Evolutionary conservation across 2,329 filamentous ascomycete species (phyloP).

Genomic region (Aureobasidium sp.): DNA sequence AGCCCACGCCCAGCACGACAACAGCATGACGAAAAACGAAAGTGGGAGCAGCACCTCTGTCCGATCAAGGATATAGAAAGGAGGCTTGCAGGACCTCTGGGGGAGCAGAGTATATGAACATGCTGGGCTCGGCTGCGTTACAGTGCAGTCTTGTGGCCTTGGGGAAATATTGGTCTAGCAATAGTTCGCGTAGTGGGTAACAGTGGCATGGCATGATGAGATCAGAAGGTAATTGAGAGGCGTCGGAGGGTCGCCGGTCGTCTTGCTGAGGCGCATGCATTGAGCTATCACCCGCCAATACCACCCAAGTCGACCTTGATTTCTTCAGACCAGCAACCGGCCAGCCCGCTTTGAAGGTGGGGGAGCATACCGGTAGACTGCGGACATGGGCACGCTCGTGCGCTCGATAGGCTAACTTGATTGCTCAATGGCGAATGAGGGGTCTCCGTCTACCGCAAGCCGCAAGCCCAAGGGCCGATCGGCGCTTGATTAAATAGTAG

Average conservation of each 20-base stretch:
- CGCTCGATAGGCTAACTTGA: slow-evolving; percentile 21
- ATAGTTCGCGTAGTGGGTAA: slow-evolving; percentile 22
- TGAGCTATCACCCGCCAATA: slow-evolving; percentile 22
- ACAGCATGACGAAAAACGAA: slow-evolving; percentile 25
- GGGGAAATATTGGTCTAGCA: slow-evolving; percentile 18
- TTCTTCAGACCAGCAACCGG: slow-evolving; percentile 14
- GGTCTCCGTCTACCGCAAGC: slow-evolving; percentile 19
- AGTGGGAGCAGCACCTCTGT: slow-evolving; percentile 19
- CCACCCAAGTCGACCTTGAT: slow-evolving; percentile 21
- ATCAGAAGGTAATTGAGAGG: slow-evolving; percentile 23
- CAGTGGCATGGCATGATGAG: slow-evolving; percentile 24
- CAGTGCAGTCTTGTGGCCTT: slow-evolving; percentile 14
- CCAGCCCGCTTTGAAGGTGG: slow-evolving; percentile 22
- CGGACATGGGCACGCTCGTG: slow-evolving; percentile 15
- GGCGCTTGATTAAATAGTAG: slow-evolving; percentile 17
- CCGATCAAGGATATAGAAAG: slow-evolving; percentile 12
- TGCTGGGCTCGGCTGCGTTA: slow-evolving; percentile 17
- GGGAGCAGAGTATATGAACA: slow-evolving; percentile 18
- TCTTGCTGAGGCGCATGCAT: slow-evolving; percentile 21
- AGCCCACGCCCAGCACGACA: slow-evolving; percentile 24
- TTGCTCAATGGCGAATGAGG: slow-evolving; percentile 22
- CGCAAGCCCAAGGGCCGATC: slow-evolving; percentile 21
- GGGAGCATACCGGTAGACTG: slow-evolving; percentile 10
- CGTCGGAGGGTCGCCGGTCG: slow-evolving; percentile 19
- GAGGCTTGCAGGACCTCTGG: slow-evolving; percentile 7